Evolutionary conservation across 2,329 filamentous ascomycete genomes (phyloP), one percentile per base, ranked within the genome.

Genomic region (Diaporthe nobilis): DNA sequence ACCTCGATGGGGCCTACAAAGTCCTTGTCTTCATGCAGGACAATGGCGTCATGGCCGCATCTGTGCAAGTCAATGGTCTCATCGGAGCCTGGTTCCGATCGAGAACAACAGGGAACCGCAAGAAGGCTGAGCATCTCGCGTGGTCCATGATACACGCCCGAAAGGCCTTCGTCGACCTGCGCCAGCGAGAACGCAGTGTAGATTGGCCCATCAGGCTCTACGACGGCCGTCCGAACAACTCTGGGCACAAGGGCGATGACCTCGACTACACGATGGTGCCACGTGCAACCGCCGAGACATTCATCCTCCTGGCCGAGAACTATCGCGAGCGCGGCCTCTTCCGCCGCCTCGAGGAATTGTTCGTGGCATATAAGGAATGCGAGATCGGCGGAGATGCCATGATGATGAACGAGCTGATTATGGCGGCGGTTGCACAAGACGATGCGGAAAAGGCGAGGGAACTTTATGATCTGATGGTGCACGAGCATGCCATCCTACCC

Each of bases 51-150:
- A 87, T 88, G 75, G 92, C 94, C 3, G 91, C 94, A 55, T 87
- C 94, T 2, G 92, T 94, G 71, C 94, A 97, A 78, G 87, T 97
- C 74, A 98, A 98, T 81, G 94, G 94, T 10, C 87, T 98, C 28
- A 91, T 98, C 72, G 94, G 92, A 12, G 94, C 93, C 2, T 95
- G 94, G 90, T 87, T 97, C 71, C 90, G 95, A 63, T 88, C 91
- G 8, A 90, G 90, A 31, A 89, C 85, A 9, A 85, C 86, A 2
- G 84, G 85, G 31, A 86, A 92, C 72, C 84, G 90, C 71, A 85
- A 89, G 68, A 90, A 89, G 79, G 94, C 93, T 3, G 93, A 95
- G 79, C 83, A 87, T 51, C 86, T 95, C 72, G 94, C 90, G 3
- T 95, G 94, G 94, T 87, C 89, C 73, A 96, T 97, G 94, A 92